Evolutionary conservation across 2,329 filamentous ascomycete species (phyloP), one percentile per base, ranked within the genome.

Genomic region (Paecilomyces fulvus): DNA sequence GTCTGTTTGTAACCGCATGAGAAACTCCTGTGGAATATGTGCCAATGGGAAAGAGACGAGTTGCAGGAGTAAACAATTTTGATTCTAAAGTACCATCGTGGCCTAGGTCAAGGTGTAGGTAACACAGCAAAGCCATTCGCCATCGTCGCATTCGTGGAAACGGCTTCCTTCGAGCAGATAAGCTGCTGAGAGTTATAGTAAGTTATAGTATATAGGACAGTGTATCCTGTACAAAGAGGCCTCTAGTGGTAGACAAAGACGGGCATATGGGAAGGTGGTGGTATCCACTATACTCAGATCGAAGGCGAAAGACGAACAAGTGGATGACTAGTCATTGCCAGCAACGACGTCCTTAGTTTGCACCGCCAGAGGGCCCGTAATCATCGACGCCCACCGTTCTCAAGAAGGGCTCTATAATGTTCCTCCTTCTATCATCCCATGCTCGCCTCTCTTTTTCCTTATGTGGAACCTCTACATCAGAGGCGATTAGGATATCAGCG

Each of bases 361-460:
- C 30, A 43, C 68, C 66, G 12, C 70, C 67, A 5, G 67, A 71
- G n/a, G 69, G 66, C 1, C 68, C 70, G 17, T 61, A 58, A 57
- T 66, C 66, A 62, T 73, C 70, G 7, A 70, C 69, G 1, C 64
- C 67, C 52, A 69, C 66, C 52, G 70, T 69, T 51, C 73, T 76
- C 57, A 90, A 66, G 61, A 95, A 95, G 28, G 90, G 74, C 67
- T 91, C 88, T 30, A 95, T 68, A 11, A 92, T 73, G 9, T 79
- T 79, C 56, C 79, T 78, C 75, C 85, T 87, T 67, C 82, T 82
- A 56, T 88, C 88, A 60, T 86, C 84, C 12, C 79, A 71, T 0
- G 75, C 72, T 58, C 79, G 85, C 61, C 75, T 82, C 58, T 88
- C 86, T 70, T 82, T 83, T 5, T 83, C 82, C 58, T 72, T 79